Evolutionary conservation across 768 basidiomycete species (phyloP).

Genomic region (Leccinum uliginosum): DNA sequence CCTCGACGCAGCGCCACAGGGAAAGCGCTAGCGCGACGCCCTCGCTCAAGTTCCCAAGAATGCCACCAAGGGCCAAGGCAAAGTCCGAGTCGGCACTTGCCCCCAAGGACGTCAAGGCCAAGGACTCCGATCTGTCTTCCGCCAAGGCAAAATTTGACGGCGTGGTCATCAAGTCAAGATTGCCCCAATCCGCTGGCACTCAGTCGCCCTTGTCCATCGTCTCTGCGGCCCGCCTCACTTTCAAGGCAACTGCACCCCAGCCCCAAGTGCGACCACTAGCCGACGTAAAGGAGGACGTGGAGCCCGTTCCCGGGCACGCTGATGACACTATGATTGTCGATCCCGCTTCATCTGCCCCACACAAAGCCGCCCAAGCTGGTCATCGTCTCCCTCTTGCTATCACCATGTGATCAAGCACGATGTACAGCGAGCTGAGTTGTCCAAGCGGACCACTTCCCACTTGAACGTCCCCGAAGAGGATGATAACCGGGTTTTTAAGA

Average conservation of each 20-base stretch:
- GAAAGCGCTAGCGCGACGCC: conserved; percentile 76
- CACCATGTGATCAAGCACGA: conserved; percentile 23
- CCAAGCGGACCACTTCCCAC: conserved; percentile 28
- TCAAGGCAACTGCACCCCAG: conserved; percentile 25
- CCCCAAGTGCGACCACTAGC: conserved; percentile 23
- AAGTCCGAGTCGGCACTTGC: conserved; percentile 36
- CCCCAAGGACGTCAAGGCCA: conserved; percentile 46
- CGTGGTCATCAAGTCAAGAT: conserved; percentile 56
- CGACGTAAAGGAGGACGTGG: conserved; percentile 26
- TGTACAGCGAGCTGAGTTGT: conserved; percentile 24
- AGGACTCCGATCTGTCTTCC: conserved; percentile 41
- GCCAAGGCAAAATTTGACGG: conserved; percentile 55
- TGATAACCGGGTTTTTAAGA: conserved; percentile 60
- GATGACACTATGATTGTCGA: conserved; percentile 55
- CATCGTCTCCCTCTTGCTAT: conserved; percentile 30
- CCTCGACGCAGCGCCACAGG: conserved; percentile 46
- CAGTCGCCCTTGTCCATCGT: conserved; percentile 58
- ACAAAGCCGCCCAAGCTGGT: background rate
- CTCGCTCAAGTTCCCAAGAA: conserved; percentile 68
- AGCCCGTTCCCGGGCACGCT: conserved; percentile 24
- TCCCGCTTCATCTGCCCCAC: too few relatives aligned
- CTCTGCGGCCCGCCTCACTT: conserved; percentile 38
- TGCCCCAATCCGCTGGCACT: conserved; percentile 19
- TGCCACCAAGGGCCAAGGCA: conserved; percentile 35
- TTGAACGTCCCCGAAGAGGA: conserved; percentile 43